These are phyloP conservation scores for Cryptococcus jaspeensis DNA, from an alignment of 1,284 basidiomycete species.

Conservation along the genomic window DNA sequence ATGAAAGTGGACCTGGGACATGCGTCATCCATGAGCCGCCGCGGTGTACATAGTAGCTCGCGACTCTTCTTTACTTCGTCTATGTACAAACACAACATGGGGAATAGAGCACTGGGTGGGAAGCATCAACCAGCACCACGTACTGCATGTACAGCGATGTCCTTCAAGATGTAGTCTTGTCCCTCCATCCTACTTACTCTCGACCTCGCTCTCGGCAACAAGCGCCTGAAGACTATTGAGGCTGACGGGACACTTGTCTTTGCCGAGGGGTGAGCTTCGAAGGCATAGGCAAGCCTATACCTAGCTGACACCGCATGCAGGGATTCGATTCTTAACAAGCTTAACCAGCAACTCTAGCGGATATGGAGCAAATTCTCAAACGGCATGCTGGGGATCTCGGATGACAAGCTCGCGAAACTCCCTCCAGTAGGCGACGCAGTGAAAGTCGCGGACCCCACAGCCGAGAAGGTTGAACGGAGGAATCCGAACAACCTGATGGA, in stretches of 20 bases:
- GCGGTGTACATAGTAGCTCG: too few relatives aligned
- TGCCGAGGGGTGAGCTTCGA: constrained; percentile 25
- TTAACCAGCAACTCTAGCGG: constrained; percentile 34
- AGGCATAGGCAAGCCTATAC: neutral
- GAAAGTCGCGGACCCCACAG: constrained; percentile 9
- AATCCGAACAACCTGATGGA: constrained; percentile 29
- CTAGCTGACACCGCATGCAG: constrained; percentile 10
- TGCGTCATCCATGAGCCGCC: too few relatives aligned
- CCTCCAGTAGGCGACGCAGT: constrained; percentile 21
- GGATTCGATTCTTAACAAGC: constrained; percentile 18
- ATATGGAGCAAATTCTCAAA: constrained; percentile 46
- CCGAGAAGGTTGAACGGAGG: constrained; percentile 9
- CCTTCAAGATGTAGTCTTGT: constrained; percentile 2
- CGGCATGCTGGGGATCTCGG: constrained; percentile 41
- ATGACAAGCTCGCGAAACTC: constrained; percentile 20
- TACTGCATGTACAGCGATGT: too few relatives aligned
- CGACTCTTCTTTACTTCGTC: too few relatives aligned
- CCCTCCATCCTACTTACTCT: constrained; percentile 35
- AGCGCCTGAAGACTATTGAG: constrained; percentile 28
- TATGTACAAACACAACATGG: too few relatives aligned
- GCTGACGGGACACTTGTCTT: constrained; percentile 30
- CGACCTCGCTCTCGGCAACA: constrained; percentile 25
- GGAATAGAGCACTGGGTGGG: too few relatives aligned
- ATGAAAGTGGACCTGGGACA: too few relatives aligned
- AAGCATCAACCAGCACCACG: too few relatives aligned